These are phyloP conservation scores for Pythium angustatum DNA, from an alignment of 352 stramenopile species.

Conservation along the genomic window DNA sequence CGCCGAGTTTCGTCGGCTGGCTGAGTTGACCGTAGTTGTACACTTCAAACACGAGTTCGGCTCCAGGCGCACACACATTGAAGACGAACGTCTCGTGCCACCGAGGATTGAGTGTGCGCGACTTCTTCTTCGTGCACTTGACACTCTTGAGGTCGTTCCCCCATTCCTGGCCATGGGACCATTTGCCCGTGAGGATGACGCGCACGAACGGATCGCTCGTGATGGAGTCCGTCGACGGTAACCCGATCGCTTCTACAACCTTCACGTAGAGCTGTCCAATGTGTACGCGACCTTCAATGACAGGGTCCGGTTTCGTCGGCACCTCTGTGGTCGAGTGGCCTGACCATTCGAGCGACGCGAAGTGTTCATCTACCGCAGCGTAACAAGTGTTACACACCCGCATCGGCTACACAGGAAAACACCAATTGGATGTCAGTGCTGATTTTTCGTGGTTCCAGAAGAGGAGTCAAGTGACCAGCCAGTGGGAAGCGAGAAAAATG, in stretches of 20 bases:
- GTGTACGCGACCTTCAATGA: conserved; percentile 81
- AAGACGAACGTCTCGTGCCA: conserved; percentile 90
- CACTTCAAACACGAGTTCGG: conserved; percentile 79
- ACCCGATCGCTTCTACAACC: conserved; percentile 80
- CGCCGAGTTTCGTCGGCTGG: conserved; percentile 81
- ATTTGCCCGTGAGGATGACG: conserved; percentile 83
- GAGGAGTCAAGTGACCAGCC: no score
- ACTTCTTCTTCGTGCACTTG: conserved; percentile 88
- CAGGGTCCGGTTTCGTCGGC: conserved; percentile 68
- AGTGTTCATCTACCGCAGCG: conserved; percentile 81
- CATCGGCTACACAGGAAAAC: conserved; percentile 63
- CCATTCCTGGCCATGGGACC: conserved; percentile 86
- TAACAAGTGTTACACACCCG: conserved; percentile 88
- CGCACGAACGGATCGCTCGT: conserved; percentile 86
- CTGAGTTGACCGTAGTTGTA: conserved; percentile 86
- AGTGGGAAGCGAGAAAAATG: neutral
- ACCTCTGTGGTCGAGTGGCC: conserved; percentile 73
- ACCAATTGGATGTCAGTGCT: no score
- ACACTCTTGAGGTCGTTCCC: conserved; percentile 76
- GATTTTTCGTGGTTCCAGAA: no score
- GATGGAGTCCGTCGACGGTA: conserved; percentile 87
- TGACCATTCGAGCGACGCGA: conserved; percentile 83
- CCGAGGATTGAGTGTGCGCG: conserved; percentile 79
- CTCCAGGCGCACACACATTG: conserved; percentile 83
- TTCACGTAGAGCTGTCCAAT: conserved; percentile 88